Evolutionary conservation across 2,329 filamentous ascomycete species (phyloP).

Genomic region (Chaetomium globosum): DNA sequence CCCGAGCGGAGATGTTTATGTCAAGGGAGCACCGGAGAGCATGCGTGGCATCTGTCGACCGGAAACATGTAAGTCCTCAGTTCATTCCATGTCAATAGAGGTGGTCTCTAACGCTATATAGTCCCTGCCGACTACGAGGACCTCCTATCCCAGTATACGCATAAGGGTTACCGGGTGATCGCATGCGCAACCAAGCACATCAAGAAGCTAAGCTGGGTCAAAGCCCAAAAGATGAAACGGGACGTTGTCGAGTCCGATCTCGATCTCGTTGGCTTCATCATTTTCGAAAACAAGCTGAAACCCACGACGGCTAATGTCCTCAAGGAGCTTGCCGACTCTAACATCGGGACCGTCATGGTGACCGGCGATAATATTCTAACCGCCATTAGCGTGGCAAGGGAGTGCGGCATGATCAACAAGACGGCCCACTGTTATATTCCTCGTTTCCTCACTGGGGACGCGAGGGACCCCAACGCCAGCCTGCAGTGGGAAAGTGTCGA

Average conservation of each 20-base stretch:
- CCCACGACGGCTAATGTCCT: conserved; percentile 80
- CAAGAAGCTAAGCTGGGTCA: conserved; percentile 86
- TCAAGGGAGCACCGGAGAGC: conserved; percentile 95
- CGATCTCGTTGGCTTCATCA: conserved; percentile 92
- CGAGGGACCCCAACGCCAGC: conserved; percentile 70
- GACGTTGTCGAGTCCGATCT: conserved; percentile 80
- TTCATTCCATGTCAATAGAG: background rate
- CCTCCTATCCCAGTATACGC: conserved; percentile 85
- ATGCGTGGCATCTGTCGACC: conserved; percentile 90
- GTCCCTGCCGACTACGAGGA: conserved; percentile 90
- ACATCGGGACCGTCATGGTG: conserved; percentile 91
- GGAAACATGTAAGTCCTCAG: conserved; percentile 68
- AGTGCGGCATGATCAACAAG: conserved; percentile 80
- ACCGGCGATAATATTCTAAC: conserved; percentile 98
- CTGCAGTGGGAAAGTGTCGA: conserved; percentile 96
- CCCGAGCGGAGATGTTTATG: conserved; percentile 82
- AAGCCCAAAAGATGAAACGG: conserved; percentile 90
- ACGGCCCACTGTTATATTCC: conserved; percentile 90
- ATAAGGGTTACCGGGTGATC: conserved; percentile 94
- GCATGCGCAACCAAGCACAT: conserved; percentile 90
- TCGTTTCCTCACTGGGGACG: conserved; percentile 79
- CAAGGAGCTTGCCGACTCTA: conserved; percentile 77
- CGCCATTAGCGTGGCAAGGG: conserved; percentile 90
- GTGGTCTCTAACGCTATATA: conserved; percentile 36
- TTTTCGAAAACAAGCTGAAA: conserved; percentile 99